Evolutionary conservation across 306 rosid genomes (phyloP).

Genomic region (Rubus idaeus): DNA sequence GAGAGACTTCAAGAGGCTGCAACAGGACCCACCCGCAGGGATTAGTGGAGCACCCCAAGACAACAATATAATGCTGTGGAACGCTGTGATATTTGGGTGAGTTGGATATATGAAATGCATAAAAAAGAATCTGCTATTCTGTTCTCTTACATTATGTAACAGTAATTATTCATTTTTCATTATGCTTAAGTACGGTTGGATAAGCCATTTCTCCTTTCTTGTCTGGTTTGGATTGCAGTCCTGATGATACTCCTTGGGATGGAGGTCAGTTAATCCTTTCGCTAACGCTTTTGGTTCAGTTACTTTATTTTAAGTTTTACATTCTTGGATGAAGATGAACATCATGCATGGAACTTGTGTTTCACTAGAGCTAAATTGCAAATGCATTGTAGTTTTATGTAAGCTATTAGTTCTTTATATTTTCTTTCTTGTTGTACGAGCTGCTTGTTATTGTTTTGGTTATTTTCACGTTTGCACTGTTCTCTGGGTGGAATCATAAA

Average conservation of each 20-base stretch:
- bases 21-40: constrained; percentile 93
- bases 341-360: not conserved
- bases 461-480: too few species aligned
- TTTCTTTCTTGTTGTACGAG: not conserved
- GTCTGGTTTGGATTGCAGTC: constrained; percentile 70
- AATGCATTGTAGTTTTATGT: not conserved
- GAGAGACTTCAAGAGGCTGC: constrained; percentile 95
- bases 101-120: constrained; percentile 14
- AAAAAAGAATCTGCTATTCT: not conserved
- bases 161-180: not conserved
- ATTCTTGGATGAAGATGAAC: not conserved
- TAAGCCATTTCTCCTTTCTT: constrained; percentile 56
- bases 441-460: too few species aligned
- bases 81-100: constrained; percentile 96
- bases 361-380: not conserved
- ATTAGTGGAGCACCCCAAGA: constrained; percentile 97
- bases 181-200: constrained; percentile 17
- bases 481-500: too few species aligned
- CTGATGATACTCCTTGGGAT: constrained; percentile 98
- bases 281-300: constrained; percentile 3
- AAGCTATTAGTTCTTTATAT: not conserved
- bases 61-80: constrained; percentile 94
- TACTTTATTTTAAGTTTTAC: not conserved
- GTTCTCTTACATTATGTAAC: not conserved
- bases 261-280: constrained; percentile 66